These are phyloP conservation scores for Eucalyptus cloeziana DNA, from an alignment of 345 rosid species.

Conservation along the genomic window DNA sequence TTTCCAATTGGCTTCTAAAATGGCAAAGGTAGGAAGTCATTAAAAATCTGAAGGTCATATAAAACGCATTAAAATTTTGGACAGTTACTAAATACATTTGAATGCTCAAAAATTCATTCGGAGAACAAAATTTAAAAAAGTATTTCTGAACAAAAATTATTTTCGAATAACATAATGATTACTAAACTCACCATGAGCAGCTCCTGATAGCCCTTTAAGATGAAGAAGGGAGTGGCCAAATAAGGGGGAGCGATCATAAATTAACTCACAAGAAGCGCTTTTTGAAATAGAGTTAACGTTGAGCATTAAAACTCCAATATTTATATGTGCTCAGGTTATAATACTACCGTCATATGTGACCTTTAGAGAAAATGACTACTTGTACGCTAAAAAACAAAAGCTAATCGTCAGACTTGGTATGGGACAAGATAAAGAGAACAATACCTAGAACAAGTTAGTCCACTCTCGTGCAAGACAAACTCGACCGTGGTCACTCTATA, in stretches of 20 bases:
- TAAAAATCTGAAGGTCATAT: rapidly evolving
- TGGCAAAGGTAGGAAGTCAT: too few species aligned
- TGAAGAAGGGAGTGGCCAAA: background rate
- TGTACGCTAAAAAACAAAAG: background rate
- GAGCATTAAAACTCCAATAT: too few species aligned
- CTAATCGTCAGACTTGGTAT: background rate
- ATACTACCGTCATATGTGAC: background rate
- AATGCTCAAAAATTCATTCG: rapidly evolving
- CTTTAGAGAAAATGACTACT: background rate
- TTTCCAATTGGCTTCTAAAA: too few species aligned
- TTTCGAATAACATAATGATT: too few species aligned
- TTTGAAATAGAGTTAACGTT: too few species aligned
- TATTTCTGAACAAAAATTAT: too few species aligned
- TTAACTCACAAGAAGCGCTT: background rate
- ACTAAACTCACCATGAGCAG: rapidly evolving
- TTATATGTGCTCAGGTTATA: background rate
- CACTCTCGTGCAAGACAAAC: background rate
- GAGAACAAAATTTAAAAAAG: too few species aligned
- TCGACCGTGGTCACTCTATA: background rate
- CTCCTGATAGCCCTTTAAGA: background rate
- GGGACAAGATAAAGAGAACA: background rate
- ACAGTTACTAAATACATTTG: rapidly evolving
- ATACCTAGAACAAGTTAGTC: background rate
- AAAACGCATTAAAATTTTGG: too few species aligned
- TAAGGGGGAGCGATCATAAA: background rate